Base-by-base conservation (phyloP, 176 grass and related monocot species). In the Cymbopogon citratus region DNA sequence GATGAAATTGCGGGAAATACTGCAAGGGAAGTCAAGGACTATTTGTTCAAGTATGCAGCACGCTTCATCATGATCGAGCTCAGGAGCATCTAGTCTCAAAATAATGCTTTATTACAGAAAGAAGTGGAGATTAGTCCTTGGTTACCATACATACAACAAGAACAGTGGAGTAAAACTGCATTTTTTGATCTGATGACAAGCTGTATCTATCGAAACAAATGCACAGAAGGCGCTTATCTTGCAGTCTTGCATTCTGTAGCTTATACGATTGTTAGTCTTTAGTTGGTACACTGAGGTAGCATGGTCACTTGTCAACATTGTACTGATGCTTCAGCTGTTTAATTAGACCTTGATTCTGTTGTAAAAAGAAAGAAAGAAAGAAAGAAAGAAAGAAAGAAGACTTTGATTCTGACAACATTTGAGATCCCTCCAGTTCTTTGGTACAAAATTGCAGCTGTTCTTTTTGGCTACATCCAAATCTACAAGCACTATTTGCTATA, bases 291-390 rank as follows among this genome's bases (percentile, higher is more conserved):
- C 52, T 76, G 76, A 44, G 12, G 46, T 46, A 7, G 24, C 34
- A 73, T 80, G 82, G 60, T 71, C 13, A 69, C 81, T 41, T 80
- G 43, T 68, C 48, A 49, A 76, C 71, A 14, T 59, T 64, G 10
- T 49, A 34, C 13, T 15, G 39, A 12, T 40, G 23, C 54, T 48
- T 79, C 24, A 40, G 24, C 24, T 10, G 9, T 72, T 63, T 9
- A 65, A 31, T n/a, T 26, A 74, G 33, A 64, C 24, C 5, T 86
- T 54, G 1, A 19, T 52, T 52, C 56, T 36, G 36, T 51, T 51
- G 48, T 18, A 6, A 51, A 51, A 19, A n/a, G n/a, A n/a, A n/a
- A n/a, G n/a, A n/a, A n/a, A n/a, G n/a, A n/a, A n/a, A n/a, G n/a
- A n/a, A n/a, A n/a, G n/a, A n/a, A n/a, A n/a, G n/a, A n/a, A n/a